Evolutionary conservation across 2,329 filamentous ascomycete genomes (phyloP).

Genomic region (Fusarium robinianum): DNA sequence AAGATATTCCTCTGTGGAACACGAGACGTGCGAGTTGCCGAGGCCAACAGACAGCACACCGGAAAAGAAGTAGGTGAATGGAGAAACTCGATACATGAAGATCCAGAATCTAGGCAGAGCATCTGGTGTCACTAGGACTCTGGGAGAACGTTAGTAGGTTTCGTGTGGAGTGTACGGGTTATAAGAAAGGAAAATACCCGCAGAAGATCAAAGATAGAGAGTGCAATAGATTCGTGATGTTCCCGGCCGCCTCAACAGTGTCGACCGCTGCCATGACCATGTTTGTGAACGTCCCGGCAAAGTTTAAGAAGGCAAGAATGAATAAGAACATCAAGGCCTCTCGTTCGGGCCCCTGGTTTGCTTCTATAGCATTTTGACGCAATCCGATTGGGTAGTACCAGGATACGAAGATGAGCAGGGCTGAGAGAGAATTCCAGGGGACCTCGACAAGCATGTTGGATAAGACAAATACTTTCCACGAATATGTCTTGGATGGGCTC

Average conservation of each 20-base stretch:
- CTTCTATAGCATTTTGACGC: conserved; percentile 66
- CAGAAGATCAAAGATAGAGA: conserved; percentile 53
- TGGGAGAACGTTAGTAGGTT: too few species aligned
- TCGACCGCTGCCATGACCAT: conserved; percentile 71
- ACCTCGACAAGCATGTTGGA: conserved; percentile 84
- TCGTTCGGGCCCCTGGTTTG: conserved; percentile 65
- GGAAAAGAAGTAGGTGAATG: conserved; percentile 78
- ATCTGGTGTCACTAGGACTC: conserved; percentile 41
- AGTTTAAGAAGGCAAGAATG: conserved; percentile 73
- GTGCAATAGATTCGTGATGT: conserved; percentile 67
- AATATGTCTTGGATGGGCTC: conserved; percentile 79
- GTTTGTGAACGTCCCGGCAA: conserved; percentile 77
- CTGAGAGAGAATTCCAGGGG: conserved; percentile 78
- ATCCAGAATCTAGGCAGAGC: conserved; percentile 58
- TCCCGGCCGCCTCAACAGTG: conserved; percentile 65
- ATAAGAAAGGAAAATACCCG: too few species aligned
- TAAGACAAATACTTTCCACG: conserved; percentile 82
- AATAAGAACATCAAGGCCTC: conserved; percentile 79
- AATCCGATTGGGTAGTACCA: conserved; percentile 87
- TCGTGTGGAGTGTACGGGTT: too few species aligned
- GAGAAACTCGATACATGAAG: conserved; percentile 67
- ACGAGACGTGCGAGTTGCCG: conserved; percentile 66
- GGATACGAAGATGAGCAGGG: conserved; percentile 71
- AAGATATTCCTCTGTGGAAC: conserved; percentile 70
- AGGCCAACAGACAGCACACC: conserved; percentile 73